These are phyloP conservation scores for Rutidosis leptorrhynchoides DNA, from an alignment of 129 eudicot genomes.

Conservation along the genomic window DNA sequence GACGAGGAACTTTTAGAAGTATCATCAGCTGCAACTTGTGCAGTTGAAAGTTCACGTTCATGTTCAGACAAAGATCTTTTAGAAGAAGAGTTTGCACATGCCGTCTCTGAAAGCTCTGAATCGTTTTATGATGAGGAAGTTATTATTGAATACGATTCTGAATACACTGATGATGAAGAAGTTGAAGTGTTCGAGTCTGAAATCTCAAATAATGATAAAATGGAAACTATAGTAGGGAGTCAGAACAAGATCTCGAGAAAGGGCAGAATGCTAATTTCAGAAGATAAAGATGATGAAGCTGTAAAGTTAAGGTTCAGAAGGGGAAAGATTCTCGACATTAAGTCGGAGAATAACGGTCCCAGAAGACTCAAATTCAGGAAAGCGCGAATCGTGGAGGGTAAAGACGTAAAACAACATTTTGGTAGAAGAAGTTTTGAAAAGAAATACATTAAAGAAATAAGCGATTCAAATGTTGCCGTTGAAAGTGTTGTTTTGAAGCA, in stretches of 20 bases:
- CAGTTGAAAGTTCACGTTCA: slow-evolving; percentile 28
- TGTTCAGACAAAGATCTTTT: slow-evolving; percentile 29
- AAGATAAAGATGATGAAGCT: slow-evolving; percentile 35
- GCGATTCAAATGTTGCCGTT: slow-evolving; percentile 16
- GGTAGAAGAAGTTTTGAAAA: slow-evolving; percentile 40
- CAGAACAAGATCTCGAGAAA: slow-evolving; percentile 31
- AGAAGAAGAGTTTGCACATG: slow-evolving; percentile 21
- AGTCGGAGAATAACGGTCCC: slow-evolving; percentile 48
- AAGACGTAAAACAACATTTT: slow-evolving; percentile 9
- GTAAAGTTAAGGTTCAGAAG: slow-evolving; percentile 62
- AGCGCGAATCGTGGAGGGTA: slow-evolving; percentile 21
- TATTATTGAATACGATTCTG: slow-evolving; percentile 31
- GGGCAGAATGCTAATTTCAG: slow-evolving; percentile 28
- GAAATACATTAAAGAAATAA: slow-evolving; percentile 24
- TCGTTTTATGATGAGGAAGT: slow-evolving; percentile 29
- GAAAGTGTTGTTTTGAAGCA: slow-evolving; percentile 70
- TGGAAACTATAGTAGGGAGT: slow-evolving; percentile 27
- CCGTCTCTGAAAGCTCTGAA: slow-evolving; percentile 30
- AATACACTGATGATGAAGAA: slow-evolving; percentile 29
- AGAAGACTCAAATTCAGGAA: slow-evolving; percentile 69
- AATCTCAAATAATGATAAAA: slow-evolving; percentile 12
- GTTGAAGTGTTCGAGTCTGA: slow-evolving; percentile 30
- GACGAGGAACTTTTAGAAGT: slow-evolving; percentile 22
- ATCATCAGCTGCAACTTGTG: neutral
- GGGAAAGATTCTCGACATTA: slow-evolving; percentile 60